Evolutionary conservation across 306 rosid genomes (phyloP), one percentile per base, ranked within the genome.

Genomic region (Hippophae rhamnoides): DNA sequence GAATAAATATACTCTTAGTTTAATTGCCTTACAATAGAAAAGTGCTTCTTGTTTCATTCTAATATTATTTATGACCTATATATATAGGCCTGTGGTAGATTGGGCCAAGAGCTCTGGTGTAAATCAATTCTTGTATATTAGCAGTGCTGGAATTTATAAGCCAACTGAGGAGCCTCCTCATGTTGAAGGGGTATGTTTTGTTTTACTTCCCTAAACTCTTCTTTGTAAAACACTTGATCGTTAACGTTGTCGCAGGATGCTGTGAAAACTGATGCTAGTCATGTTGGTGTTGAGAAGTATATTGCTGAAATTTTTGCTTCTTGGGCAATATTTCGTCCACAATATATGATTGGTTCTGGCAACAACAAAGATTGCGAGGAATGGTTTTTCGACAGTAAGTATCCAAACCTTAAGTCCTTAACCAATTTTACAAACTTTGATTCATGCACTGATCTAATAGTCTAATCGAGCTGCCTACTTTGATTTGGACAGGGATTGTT

Each of bases 101-200:
- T 92, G 95, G 96, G 98, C 95, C 10, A 92, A 87, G 81, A 78
- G 86, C 70, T 74, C 93, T 46, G 93, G 96, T n/a, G 81, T 68
- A 52, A 83, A 92, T 78, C 98, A 87, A 69, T 87, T 92, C 67
- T 63, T 92, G 69, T 92, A 58, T 83, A 83, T 92, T 64, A 92
- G 98, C 65, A 92, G 98, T 70, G 98, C 95, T 25, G 96, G 96
- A 49, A 92, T 92, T 72, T 92, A 87, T 77, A 92, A 92, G 81
- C 52, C 78, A 5, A 81, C 93, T 7, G 96, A 92, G 25, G 95
- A 92, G 74, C 96, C 79, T 65, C 98, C 98, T 13, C 98, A 92
- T 68, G 88, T 92, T 52, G 98, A 92, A 85, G 95, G 98, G 80
- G 98, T 92, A 78, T 49, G 79, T 64, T 65, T 23, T 27, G 40